Base-by-base conservation (phyloP, 129 eudicot species). In the Escallonia herrerae region DNA sequence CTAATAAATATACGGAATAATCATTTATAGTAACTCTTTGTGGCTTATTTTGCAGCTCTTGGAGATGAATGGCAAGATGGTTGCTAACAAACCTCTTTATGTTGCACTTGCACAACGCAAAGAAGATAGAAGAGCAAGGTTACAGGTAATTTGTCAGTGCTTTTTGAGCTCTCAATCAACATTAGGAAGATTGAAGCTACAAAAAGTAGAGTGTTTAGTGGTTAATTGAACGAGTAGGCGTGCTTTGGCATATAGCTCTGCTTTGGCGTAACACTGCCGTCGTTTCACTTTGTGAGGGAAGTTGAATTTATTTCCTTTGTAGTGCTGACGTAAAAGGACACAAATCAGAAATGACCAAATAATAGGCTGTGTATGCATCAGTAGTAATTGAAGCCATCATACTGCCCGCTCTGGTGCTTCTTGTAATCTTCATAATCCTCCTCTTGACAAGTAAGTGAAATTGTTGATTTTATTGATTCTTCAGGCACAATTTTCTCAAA, bases 51-150 rank as follows among this genome's bases (percentile, higher is more conserved):
- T 72, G 39, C 44, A 88, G 98, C 84, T 93, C 42, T 54, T 40
- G 48, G 98, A 93, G 78, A 81, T 88, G 96, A 93, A 93, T 63
- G 95, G 96, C 40, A 93, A 88, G 81, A 93, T 88, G 83, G 67
- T 93, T 40, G 89, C 76, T 9, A 82, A 81, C 87, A 93, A 88
- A 69, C 98, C 98, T 43, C 91, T 93, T 9, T 88, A 88, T 70
- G 91, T 93, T 71, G 98, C 95, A 2, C 72, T 79, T 71, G 98
- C 98, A 3, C 89, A 88, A 47, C 83, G 96, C 57, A 93, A 88
- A 76, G 98, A 93, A 76, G 98, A 93, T 56, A 83, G 95, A 86
- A 88, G 87, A 65, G 95, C 96, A n/a, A 77, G 84, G 63, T 70
- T 86, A 66, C 98, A 93, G 98, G 98, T 93, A 72, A 37, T 67